These are phyloP conservation scores for Rhodofomes roseus DNA, from an alignment of 1,284 basidiomycete species.

Conservation along the genomic window DNA sequence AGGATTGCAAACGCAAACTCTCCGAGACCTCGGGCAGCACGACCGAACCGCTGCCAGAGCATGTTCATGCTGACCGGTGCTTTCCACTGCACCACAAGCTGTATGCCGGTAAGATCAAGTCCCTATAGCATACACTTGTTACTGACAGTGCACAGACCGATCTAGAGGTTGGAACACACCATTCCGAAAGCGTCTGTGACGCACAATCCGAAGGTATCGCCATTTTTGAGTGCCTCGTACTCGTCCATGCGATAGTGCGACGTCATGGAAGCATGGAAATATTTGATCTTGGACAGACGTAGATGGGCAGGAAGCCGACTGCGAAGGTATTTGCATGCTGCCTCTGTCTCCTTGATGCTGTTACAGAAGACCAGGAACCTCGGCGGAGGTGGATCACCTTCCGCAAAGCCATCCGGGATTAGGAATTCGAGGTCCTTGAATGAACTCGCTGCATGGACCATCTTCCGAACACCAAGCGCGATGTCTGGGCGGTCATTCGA, in stretches of 20 bases:
- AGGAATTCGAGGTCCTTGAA: slow-evolving; percentile 28
- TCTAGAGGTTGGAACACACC: slow-evolving; percentile 27
- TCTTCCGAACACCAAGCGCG: slow-evolving; percentile 20
- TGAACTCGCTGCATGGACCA: slow-evolving; percentile 16
- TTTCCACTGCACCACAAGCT: slow-evolving; percentile 23
- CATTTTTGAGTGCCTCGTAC: slow-evolving; percentile 11
- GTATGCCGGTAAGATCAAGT: slow-evolving; percentile 23
- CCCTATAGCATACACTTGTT: slow-evolving; percentile 22
- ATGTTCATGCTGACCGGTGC: slow-evolving; percentile 6
- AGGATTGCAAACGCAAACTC: slow-evolving; percentile 11
- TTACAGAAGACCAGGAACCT: slow-evolving; percentile 34
- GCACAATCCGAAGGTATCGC: slow-evolving; percentile 20
- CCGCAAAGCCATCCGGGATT: slow-evolving; percentile 15
- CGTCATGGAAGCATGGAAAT: slow-evolving; percentile 19
- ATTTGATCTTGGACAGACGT: slow-evolving; percentile 11
- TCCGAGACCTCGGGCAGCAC: slow-evolving; percentile 8
- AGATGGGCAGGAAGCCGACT: slow-evolving; percentile 7
- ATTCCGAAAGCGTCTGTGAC: slow-evolving; percentile 33
- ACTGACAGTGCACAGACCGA: no score
- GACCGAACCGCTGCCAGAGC: slow-evolving; percentile 18
- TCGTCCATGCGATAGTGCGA: slow-evolving; percentile 11
- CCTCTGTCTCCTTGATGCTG: slow-evolving; percentile 13
- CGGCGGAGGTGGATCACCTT: slow-evolving; percentile 5
- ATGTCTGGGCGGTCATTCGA: slow-evolving; percentile 31
- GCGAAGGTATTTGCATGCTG: slow-evolving; percentile 10